A percentile compares a stretch with the other conserved stretches of the same genome.
These are phyloP conservation scores for Aspergillus campestris DNA, from an alignment of 495 filamentous ascomycete species.

Conservation along the genomic window DNA sequence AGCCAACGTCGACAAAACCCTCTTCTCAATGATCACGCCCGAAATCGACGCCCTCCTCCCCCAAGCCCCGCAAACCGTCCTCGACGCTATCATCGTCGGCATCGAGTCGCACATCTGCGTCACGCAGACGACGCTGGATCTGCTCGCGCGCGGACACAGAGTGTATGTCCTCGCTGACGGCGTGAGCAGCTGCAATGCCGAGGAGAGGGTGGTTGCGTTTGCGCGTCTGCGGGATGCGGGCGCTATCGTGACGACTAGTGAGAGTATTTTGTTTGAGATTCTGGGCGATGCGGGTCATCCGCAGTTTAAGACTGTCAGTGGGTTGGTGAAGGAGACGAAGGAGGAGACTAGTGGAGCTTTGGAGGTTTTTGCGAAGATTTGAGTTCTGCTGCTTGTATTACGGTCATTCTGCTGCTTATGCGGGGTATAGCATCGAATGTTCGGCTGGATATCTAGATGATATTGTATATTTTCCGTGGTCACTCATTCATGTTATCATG, in stretches of 20 bases:
- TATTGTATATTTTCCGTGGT: too few species aligned
- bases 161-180: constrained; percentile 92
- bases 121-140: constrained; percentile 81
- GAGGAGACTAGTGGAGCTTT: constrained; percentile 57
- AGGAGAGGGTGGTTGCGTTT: constrained; percentile 75
- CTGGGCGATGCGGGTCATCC: constrained; percentile 75
- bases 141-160: constrained; percentile 61
- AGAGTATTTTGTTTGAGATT: constrained; percentile 87
- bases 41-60: constrained; percentile 33
- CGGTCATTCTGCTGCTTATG: neutral
- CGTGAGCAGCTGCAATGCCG: constrained; percentile 73
- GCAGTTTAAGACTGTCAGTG: constrained; percentile 61
- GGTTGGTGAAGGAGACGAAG: constrained; percentile 70
- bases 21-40: constrained; percentile 72
- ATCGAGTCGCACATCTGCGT: constrained; percentile 96
- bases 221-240: constrained; percentile 66
- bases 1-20: constrained; percentile 70
- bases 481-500: too few species aligned
- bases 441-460: neutral
- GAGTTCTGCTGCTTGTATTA: constrained; percentile 2
- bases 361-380: constrained; percentile 62
- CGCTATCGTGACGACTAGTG: constrained; percentile 75
- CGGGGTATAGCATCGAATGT: neutral
- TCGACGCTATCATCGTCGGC: constrained; percentile 52
- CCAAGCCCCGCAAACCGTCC: constrained; percentile 5